Base-by-base conservation (phyloP, 2,329 filamentous ascomycete species). In the Blastomyces parvus region DNA sequence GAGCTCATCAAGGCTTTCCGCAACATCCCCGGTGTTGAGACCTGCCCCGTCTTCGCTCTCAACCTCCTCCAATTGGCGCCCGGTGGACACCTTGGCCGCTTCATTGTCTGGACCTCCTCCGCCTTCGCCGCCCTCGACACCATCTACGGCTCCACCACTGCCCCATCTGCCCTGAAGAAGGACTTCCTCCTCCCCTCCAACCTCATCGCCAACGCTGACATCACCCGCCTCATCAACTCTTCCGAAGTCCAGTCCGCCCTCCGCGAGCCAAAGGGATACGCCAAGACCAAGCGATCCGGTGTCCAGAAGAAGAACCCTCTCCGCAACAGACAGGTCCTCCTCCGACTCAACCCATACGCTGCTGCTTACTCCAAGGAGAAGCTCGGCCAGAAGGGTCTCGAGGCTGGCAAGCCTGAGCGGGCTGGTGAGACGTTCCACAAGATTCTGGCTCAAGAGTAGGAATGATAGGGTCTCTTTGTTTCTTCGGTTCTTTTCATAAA, bases 241-340 rank as follows among this genome's bases (percentile, higher is more conserved):
- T 91, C 90, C 76, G 94, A 99, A 84, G 89, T 97, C 80, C 94
- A 99, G 88, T 90, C 88, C 80, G 93, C 96, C 65, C 87, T 99
- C 76, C 88, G 89, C 74, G 91, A 88, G 67, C 91, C 92, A 80
- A 94, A 92, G 85, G 94, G 94, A 73, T 86, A 88, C 72, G 86
- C 91, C 76, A 82, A 87, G 77, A 95, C 91, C 81, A 97, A 97
- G 87, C 90, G 94, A 77, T 82, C 84, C 71, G 82, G 85, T 76
- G 91, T 96, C 71, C 93, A 97, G 87, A 99, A 99, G 91, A 97
- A 97, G 92, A 99, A 99, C 87, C 94, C 94, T 76, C 91, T 99
- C 72, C 85, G 84, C 82, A 99, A 99, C 89, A 96, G 91, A 87
- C 94, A 97, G 86, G 89, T 99, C 71, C 86, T 97, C 81, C 89